Evolutionary conservation across 768 basidiomycete genomes (phyloP).

Genomic region (Mycena rebaudengoi): DNA sequence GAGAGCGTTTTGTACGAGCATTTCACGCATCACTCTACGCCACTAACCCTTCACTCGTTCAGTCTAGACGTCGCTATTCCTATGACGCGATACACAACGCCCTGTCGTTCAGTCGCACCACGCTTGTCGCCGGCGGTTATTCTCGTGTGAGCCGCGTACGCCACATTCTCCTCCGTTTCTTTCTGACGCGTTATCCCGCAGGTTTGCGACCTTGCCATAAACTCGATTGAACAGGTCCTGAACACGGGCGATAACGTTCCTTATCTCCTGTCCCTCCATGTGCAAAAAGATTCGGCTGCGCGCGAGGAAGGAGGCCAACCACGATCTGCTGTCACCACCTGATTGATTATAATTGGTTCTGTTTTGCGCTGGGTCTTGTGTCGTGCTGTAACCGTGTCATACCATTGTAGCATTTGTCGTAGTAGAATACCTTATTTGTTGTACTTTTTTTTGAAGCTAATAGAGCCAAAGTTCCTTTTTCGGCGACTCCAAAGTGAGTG

Average conservation of each 20-base stretch:
- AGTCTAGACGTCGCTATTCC: constrained; percentile 71
- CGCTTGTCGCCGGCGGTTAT: constrained; percentile 50
- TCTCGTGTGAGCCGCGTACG: constrained; percentile 49
- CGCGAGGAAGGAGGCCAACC: constrained; percentile 45
- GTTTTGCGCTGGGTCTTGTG: constrained; percentile 11
- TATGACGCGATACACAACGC: constrained; percentile 86
- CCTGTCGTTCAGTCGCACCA: constrained; percentile 52
- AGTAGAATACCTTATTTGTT: constrained; percentile 20
- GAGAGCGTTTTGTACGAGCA: constrained; percentile 79
- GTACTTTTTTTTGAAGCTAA: constrained; percentile 1
- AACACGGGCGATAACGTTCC: constrained; percentile 73
- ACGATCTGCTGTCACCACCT: constrained; percentile 55
- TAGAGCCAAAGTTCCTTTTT: background rate
- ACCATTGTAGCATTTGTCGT: constrained; percentile 1
- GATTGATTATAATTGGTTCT: constrained; percentile 27
- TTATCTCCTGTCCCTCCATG: constrained; percentile 72
- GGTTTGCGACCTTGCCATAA: constrained; percentile 76
- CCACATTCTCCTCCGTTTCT: background rate
- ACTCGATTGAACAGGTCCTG: constrained; percentile 75
- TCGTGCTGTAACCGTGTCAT: constrained; percentile 14
- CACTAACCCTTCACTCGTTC: background rate
- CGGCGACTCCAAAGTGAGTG: background rate
- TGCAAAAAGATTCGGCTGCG: constrained; percentile 38
- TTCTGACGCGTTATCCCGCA: constrained; percentile 36
- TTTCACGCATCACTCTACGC: no score